Conservation (phyloP, 495 filamentous ascomycete genomes). For the Trichodelitschia bisporula region DNA sequence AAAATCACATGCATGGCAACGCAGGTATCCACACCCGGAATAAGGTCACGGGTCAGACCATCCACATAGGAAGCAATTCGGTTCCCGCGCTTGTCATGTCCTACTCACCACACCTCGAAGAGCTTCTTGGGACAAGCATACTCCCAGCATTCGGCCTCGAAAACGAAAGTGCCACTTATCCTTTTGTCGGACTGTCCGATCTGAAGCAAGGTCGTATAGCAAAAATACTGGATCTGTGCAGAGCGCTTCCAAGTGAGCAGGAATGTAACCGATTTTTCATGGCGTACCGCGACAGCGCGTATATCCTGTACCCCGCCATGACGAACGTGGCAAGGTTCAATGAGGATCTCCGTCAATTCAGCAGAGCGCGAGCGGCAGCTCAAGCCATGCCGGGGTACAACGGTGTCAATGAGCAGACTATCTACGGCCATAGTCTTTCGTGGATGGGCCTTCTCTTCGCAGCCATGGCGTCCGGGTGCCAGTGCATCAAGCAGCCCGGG, state of each 20-base stretch:
- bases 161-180: slow-evolving; percentile 60
- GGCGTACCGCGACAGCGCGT: slow-evolving; percentile 51
- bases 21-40: slow-evolving; percentile 29
- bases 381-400: too few species aligned
- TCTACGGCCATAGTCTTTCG: slow-evolving; percentile 35
- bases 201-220: slow-evolving; percentile 40
- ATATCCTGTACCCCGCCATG: slow-evolving; percentile 59
- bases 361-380: slow-evolving; percentile 47
- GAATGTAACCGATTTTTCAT: slow-evolving; percentile 42
- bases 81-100: slow-evolving; percentile 32
- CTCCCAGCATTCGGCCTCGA: slow-evolving; percentile 61
- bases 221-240: slow-evolving; percentile 42
- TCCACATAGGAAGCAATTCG: slow-evolving; percentile 32
- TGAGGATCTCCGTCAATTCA: slow-evolving; percentile 35
- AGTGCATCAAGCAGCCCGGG: slow-evolving; percentile 44
- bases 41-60: slow-evolving; percentile 26
- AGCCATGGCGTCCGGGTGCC: slow-evolving; percentile 56
- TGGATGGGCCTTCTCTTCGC: slow-evolving; percentile 53
- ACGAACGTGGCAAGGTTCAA: slow-evolving; percentile 43
- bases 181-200: slow-evolving; percentile 39
- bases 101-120: slow-evolving; percentile 17
- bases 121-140: slow-evolving; percentile 48
- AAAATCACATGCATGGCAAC: slow-evolving; percentile 5
- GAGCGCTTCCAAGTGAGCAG: slow-evolving; percentile 39
- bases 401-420: slow-evolving; percentile 4